These are phyloP conservation scores for Gossypium bickii DNA, from an alignment of 345 rosid species.

Conservation along the genomic window DNA sequence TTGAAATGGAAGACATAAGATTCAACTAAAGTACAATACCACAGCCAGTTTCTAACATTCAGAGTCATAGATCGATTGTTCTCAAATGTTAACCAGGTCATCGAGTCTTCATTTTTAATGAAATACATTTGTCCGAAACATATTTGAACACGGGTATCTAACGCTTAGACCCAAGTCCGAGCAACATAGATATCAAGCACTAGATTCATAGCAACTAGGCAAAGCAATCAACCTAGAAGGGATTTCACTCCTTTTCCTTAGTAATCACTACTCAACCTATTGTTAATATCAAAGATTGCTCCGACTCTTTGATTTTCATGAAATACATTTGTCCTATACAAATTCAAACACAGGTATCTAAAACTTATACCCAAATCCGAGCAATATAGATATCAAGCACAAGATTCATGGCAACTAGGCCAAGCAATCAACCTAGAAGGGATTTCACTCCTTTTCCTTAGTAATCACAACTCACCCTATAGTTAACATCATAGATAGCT, in stretches of 20 bases:
- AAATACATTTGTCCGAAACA: background rate
- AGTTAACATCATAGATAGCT: background rate
- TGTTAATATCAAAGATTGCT: background rate
- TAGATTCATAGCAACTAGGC: background rate
- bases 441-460: background rate
- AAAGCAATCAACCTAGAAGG: background rate
- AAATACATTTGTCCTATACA: background rate
- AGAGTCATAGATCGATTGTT: background rate
- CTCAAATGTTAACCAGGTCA: background rate
- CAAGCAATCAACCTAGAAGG: background rate
- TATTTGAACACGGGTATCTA: background rate
- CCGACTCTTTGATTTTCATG: background rate
- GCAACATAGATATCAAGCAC: background rate
- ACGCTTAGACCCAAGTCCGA: background rate
- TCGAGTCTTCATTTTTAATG: background rate
- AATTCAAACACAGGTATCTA: background rate
- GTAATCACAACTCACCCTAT: background rate
- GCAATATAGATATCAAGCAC: background rate
- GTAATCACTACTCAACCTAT: background rate
- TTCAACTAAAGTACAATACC: background rate
- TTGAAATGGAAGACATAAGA: constrained; percentile 2
- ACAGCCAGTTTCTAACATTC: constrained; percentile 1
- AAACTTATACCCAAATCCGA: background rate
- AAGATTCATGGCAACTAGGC: background rate
- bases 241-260: background rate